phyloP scores from a whole-genome alignment of 768 basidiomycete genomes.

The Sporobolomyces roseus region DNA sequence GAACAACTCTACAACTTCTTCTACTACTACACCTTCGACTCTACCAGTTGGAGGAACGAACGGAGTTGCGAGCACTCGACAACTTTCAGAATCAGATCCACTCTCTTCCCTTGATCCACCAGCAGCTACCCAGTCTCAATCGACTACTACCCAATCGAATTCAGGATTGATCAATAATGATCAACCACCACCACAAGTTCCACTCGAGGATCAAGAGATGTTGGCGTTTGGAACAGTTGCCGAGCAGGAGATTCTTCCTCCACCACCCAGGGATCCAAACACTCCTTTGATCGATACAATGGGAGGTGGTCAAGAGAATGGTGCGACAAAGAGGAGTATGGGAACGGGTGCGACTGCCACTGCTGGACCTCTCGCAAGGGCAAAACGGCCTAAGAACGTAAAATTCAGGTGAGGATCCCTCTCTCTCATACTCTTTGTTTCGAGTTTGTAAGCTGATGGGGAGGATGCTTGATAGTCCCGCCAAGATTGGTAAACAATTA shows the following conservation, averaged over 20 bases:
- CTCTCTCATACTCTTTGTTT: background rate
- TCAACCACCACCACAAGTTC: background rate
- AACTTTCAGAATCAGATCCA: too few species aligned
- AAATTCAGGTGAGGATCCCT: slow-evolving; percentile 40
- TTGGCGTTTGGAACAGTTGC: slow-evolving; percentile 24
- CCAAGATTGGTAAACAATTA: slow-evolving; percentile 34
- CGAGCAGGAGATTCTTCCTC: slow-evolving; percentile 19
- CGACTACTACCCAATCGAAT: too few species aligned
- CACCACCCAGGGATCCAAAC: slow-evolving; percentile 26
- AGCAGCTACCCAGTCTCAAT: background rate
- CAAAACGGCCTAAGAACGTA: slow-evolving; percentile 42
- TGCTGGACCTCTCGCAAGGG: slow-evolving; percentile 31
- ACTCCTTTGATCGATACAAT: background rate
- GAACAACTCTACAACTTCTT: too few species aligned
- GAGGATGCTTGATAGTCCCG: slow-evolving; percentile 9
- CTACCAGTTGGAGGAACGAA: too few species aligned
- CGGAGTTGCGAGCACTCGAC: too few species aligned
- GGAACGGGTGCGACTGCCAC: slow-evolving; percentile 21
- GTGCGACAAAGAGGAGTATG: slow-evolving; percentile 17
- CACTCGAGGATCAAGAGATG: slow-evolving; percentile 27
- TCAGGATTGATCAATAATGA: too few species aligned
- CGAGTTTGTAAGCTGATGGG: background rate
- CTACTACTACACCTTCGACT: background rate
- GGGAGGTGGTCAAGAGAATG: background rate
- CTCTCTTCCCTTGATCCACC: too few species aligned